A percentile compares a stretch with the other conserved stretches of the same genome.
These are phyloP conservation scores for Pythium folliculosum DNA, from an alignment of 352 stramenopile genomes.

Conservation along the genomic window DNA sequence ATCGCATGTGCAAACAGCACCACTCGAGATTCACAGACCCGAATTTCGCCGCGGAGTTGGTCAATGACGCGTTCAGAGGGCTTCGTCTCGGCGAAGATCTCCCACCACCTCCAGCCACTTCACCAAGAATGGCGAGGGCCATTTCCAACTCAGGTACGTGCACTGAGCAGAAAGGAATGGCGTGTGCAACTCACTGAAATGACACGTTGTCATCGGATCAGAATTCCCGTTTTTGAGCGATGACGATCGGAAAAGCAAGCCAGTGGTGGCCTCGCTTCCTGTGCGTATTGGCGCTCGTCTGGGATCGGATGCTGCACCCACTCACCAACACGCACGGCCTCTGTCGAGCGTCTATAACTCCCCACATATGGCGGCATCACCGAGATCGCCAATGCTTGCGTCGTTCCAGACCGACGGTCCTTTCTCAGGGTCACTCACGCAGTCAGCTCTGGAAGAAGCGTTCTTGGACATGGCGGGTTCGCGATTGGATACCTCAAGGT, in stretches of 20 bases:
- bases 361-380: slow-evolving; percentile 45
- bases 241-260: slow-evolving; percentile 38
- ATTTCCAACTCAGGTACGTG: slow-evolving; percentile 65
- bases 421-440: slow-evolving; percentile 69
- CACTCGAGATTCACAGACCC: slow-evolving; percentile 37
- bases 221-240: slow-evolving; percentile 74
- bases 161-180: background rate
- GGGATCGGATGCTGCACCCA: background rate
- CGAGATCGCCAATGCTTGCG: slow-evolving; percentile 53
- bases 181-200: background rate
- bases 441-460: slow-evolving; percentile 81
- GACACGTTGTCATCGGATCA: slow-evolving; percentile 5
- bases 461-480: slow-evolving; percentile 87
- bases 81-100: slow-evolving; percentile 41
- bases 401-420: slow-evolving; percentile 61
- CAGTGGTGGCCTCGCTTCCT: slow-evolving; percentile 1
- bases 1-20: slow-evolving; percentile 10
- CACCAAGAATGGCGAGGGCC: slow-evolving; percentile 59
- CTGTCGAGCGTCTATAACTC: slow-evolving; percentile 16
- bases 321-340: slow-evolving; percentile 8
- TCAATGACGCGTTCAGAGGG: slow-evolving; percentile 72
- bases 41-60: slow-evolving; percentile 52
- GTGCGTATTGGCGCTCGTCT: slow-evolving; percentile 5
- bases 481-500: slow-evolving; percentile 69
- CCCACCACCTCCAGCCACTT: slow-evolving; percentile 39